phyloP scores from a whole-genome alignment of 2,329 filamentous ascomycete genomes.

The Cladosporium sp. region DNA sequence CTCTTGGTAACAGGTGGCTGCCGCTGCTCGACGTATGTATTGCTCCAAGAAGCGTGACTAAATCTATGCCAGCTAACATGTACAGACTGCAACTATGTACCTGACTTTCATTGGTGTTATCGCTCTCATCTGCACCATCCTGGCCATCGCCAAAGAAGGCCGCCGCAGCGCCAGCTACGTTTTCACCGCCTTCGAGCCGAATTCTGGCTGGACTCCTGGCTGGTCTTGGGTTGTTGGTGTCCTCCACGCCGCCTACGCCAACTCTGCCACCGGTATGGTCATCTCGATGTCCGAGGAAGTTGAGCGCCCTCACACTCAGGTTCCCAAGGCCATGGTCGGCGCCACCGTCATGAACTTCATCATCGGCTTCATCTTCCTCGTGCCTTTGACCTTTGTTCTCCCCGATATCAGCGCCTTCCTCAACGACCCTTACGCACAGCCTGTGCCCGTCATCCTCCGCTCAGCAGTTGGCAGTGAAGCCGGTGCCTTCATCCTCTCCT shows the following conservation, averaged over 20 bases:
- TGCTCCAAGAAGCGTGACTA: background rate
- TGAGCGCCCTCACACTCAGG: conserved; percentile 64
- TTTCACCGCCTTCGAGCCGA: conserved; percentile 68
- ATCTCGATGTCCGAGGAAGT: conserved; percentile 68
- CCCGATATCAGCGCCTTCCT: conserved; percentile 62
- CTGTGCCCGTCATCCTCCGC: conserved; percentile 66
- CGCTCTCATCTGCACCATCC: conserved; percentile 63
- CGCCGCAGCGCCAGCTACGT: conserved; percentile 64
- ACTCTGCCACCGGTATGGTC: conserved; percentile 77
- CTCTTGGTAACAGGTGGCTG: conserved; percentile 56
- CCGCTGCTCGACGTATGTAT: conserved; percentile 59
- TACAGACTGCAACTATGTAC: conserved; percentile 65
- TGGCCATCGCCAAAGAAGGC: conserved; percentile 69
- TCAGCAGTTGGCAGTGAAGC: conserved; percentile 59
- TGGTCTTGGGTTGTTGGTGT: conserved; percentile 76
- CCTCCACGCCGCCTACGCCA: conserved; percentile 71
- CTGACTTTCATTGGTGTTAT: conserved; percentile 74
- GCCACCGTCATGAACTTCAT: conserved; percentile 67
- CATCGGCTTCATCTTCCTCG: conserved; percentile 67
- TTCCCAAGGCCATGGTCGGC: conserved; percentile 70
- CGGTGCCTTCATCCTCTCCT: conserved; percentile 61
- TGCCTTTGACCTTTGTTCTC: conserved; percentile 70
- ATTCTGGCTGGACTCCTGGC: conserved; percentile 69
- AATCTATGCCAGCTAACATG: conserved; percentile 40
- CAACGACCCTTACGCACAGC: conserved; percentile 57